Evolutionary conservation across 345 rosid species (phyloP).

Genomic region (Dimocarpus longan): DNA sequence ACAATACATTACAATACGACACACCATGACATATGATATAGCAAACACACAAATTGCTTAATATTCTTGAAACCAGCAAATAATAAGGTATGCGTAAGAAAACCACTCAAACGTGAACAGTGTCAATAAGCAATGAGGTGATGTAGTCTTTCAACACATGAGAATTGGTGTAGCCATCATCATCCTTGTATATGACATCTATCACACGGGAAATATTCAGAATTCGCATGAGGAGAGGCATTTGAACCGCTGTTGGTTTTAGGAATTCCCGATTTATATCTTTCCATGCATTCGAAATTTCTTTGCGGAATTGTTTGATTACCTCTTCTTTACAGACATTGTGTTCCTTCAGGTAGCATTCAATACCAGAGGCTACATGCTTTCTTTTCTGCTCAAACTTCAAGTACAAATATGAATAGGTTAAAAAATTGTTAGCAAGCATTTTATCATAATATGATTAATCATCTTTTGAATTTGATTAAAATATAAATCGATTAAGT

Average conservation of each 20-base stretch:
- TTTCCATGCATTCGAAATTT: conserved; percentile 26
- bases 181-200: conserved; percentile 28
- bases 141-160: conserved; percentile 15
- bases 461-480: too few relatives aligned
- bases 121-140: conserved; percentile 21
- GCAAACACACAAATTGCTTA: too few relatives aligned
- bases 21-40: too few relatives aligned
- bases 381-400: conserved; percentile 24
- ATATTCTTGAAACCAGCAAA: too few relatives aligned
- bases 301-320: background rate
- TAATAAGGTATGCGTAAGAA: too few relatives aligned
- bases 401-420: too few relatives aligned
- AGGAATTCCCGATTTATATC: conserved; percentile 29
- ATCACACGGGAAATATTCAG: conserved; percentile 27
- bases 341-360: conserved; percentile 26
- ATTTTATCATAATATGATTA: too few relatives aligned
- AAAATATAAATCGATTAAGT: too few relatives aligned
- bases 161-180: conserved; percentile 26
- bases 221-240: conserved; percentile 13
- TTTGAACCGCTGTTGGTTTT: background rate
- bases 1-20: too few relatives aligned
- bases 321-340: background rate
- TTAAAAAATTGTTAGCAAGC: background rate
- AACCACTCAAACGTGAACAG: background rate
- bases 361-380: conserved; percentile 22